Conservation (phyloP, 2,329 filamentous ascomycete species). For the Paecilomyces fulvus region DNA sequence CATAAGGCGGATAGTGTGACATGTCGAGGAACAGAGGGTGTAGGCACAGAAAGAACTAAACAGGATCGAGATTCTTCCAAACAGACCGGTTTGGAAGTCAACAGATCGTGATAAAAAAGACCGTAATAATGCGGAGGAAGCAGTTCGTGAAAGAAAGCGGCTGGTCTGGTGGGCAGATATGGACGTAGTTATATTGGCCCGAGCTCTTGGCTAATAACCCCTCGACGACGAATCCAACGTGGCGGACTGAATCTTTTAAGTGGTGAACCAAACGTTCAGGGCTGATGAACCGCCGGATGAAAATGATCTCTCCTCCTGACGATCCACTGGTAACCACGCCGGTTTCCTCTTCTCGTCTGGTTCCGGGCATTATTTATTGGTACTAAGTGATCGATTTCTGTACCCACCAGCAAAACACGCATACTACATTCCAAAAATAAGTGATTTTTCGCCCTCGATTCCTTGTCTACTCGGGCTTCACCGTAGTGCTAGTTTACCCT, state of each 20-base stretch:
- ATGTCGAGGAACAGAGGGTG: constrained; percentile 31
- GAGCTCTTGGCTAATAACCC: not conserved
- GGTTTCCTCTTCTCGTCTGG: not conserved
- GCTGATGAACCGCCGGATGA: not conserved
- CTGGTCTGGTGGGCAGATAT: not conserved
- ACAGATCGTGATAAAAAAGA: not conserved
- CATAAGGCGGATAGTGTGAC: constrained; percentile 57
- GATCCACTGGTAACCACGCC: not conserved
- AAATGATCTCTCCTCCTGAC: not conserved
- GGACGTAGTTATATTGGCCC: not conserved
- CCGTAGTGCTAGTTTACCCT: too few relatives aligned
- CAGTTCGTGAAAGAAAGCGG: not conserved
- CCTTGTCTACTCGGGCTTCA: too few relatives aligned
- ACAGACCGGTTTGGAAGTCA: not conserved
- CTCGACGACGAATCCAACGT: not conserved
- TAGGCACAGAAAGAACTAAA: not conserved
- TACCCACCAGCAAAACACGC: too few relatives aligned
- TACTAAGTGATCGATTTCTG: not conserved
- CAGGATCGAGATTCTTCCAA: not conserved
- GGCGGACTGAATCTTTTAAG: not conserved
- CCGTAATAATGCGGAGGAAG: constrained; percentile 12
- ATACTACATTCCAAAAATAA: not conserved
- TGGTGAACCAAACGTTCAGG: not conserved
- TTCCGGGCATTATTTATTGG: not conserved
- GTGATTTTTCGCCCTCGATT: too few relatives aligned